Evolutionary conservation across 2,329 filamentous ascomycete genomes (phyloP).

Genomic region (Shiraia sp.): DNA sequence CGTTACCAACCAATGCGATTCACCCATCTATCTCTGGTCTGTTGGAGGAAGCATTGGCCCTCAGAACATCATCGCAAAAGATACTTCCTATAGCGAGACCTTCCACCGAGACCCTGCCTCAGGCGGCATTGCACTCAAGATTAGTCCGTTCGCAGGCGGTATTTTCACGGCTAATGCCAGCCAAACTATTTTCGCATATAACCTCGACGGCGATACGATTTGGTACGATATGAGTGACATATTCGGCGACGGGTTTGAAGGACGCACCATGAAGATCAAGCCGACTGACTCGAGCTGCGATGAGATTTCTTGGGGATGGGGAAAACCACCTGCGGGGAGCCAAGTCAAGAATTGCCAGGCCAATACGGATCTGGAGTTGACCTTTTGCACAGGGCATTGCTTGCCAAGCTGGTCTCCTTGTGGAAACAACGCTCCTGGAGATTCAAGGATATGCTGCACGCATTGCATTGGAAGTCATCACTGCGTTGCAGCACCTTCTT

Average conservation of each 20-base stretch:
- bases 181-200: slow-evolving; percentile 36
- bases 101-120: slow-evolving; percentile 25
- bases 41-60: slow-evolving; percentile 24
- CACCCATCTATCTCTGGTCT: slow-evolving; percentile 34
- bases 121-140: slow-evolving; percentile 29
- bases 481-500: slow-evolving; percentile 24
- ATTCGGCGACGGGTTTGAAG: slow-evolving; percentile 32
- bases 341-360: slow-evolving; percentile 26
- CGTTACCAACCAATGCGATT: slow-evolving; percentile 36
- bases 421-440: slow-evolving; percentile 21
- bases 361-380: slow-evolving; percentile 28
- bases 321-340: slow-evolving; percentile 28
- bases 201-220: slow-evolving; percentile 22
- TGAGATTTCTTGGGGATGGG: slow-evolving; percentile 27
- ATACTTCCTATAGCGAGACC: slow-evolving; percentile 29
- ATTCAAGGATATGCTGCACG: slow-evolving; percentile 28
- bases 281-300: slow-evolving; percentile 27
- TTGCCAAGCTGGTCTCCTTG: slow-evolving; percentile 37
- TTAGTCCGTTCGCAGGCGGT: slow-evolving; percentile 21
- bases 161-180: slow-evolving; percentile 33
- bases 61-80: slow-evolving; percentile 19
- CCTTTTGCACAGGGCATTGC: slow-evolving; percentile 33
- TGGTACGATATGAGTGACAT: slow-evolving; percentile 36
- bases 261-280: slow-evolving; percentile 26
- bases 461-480: slow-evolving; percentile 35